Conservation (phyloP, 768 basidiomycete species). For the Naganishia randhawae region DNA sequence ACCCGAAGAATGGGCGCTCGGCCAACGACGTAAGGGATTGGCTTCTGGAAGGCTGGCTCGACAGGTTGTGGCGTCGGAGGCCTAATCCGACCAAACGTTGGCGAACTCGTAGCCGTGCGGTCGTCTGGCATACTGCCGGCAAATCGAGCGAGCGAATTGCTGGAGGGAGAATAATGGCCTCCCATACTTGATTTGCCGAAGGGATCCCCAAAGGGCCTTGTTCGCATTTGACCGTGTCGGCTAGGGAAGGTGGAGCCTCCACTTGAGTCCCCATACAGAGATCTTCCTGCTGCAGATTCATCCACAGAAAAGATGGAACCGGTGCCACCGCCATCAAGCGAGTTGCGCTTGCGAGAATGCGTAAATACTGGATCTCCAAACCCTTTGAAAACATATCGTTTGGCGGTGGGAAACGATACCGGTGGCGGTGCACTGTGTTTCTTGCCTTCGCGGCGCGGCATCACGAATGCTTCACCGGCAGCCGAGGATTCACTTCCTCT, state of each 20-base stretch:
- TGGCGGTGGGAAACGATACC: constrained; percentile 45
- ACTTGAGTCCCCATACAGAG: constrained; percentile 1
- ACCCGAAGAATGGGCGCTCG: constrained; percentile 45
- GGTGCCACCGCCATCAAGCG: constrained; percentile 44
- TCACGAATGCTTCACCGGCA: not conserved
- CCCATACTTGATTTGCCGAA: not conserved
- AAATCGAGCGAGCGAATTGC: constrained; percentile 19
- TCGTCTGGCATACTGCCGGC: constrained; percentile 26
- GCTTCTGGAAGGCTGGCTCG: constrained; percentile 47
- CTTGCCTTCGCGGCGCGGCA: not conserved
- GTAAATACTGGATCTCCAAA: constrained; percentile 33
- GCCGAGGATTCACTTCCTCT: constrained; percentile 19
- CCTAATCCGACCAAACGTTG: constrained; percentile 8
- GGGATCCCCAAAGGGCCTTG: not conserved
- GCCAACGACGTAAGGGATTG: constrained; percentile 40
- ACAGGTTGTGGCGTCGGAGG: constrained; percentile 13
- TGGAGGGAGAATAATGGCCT: constrained; percentile 24
- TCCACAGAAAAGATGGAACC: constrained; percentile 44
- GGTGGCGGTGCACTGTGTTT: constrained; percentile 33
- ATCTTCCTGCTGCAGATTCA: constrained; percentile 28
- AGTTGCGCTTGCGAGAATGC: constrained; percentile 28
- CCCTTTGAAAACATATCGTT: constrained; percentile 46
- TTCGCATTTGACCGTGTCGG: not conserved
- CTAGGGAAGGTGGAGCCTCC: constrained; percentile 12
- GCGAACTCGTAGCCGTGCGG: constrained; percentile 23